Conservation (phyloP, 2,329 filamentous ascomycete species). For the Ascochyta clinopodiicola region DNA sequence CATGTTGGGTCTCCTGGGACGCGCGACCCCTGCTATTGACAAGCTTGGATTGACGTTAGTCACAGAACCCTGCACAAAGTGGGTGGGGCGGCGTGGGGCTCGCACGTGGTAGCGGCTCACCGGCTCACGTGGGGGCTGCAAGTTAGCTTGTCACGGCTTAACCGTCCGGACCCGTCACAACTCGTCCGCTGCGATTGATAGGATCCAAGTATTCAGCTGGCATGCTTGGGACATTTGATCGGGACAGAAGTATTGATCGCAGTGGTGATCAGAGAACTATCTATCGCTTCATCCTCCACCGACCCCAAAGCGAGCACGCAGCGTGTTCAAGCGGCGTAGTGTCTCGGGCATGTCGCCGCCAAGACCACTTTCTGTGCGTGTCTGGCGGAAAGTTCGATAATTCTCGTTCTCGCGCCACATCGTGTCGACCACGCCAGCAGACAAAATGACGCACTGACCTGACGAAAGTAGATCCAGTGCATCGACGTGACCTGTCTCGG, state of each 20-base stretch:
- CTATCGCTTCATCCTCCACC: conserved; percentile 36
- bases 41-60: neutral
- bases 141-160: neutral
- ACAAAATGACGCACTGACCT: conserved; percentile 55
- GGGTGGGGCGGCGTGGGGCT: neutral
- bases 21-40: neutral
- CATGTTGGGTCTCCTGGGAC: neutral
- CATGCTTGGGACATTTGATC: neutral
- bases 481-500: conserved; percentile 32
- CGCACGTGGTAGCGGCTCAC: conserved; percentile 8
- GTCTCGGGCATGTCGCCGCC: conserved; percentile 41
- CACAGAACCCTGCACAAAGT: neutral
- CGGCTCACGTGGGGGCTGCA: conserved; percentile 1
- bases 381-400: conserved; percentile 44
- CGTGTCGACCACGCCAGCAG: conserved; percentile 52
- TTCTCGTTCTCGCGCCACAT: conserved; percentile 51
- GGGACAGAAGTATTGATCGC: neutral
- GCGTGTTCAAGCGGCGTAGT: conserved; percentile 41
- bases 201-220: neutral
- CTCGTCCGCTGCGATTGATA: conserved; percentile 1
- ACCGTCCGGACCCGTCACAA: neutral
- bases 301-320: conserved; percentile 44
- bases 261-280: neutral
- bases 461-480: conserved; percentile 55
- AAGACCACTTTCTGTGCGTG: conserved; percentile 33